phyloP scores from a whole-genome alignment of 1,139 yeast species.

The Pichia sp. region DNA sequence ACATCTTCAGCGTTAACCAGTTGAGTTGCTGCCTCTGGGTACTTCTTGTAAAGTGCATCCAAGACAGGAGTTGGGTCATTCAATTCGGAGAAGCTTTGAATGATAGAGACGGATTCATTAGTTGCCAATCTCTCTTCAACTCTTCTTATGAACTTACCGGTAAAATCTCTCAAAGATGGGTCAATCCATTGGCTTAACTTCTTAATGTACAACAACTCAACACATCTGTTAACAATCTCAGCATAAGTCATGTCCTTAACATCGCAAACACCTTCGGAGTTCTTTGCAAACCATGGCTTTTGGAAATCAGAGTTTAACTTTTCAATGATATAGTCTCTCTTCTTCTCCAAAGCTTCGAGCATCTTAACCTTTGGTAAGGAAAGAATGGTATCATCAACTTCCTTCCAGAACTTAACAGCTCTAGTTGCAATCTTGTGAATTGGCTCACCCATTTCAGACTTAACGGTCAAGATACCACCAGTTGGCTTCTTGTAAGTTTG shows the following conservation, averaged over 20 bases:
- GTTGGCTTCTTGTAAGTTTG: constrained; percentile 89
- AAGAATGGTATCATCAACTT: constrained; percentile 90
- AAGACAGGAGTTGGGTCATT: constrained; percentile 58
- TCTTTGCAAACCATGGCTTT: constrained; percentile 93
- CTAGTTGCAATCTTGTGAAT: constrained; percentile 98
- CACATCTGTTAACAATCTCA: constrained; percentile 81
- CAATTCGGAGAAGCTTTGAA: constrained; percentile 68
- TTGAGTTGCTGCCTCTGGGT: constrained; percentile 71
- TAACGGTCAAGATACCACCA: constrained; percentile 94
- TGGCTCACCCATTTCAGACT: constrained; percentile 99
- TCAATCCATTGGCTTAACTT: constrained; percentile 88
- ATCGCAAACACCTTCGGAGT: constrained; percentile 77
- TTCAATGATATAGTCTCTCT: constrained; percentile 79
- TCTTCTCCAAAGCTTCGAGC: constrained; percentile 69
- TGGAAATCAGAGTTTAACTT: constrained; percentile 91
- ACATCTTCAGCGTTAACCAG: constrained; percentile 92
- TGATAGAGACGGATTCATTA: constrained; percentile 48
- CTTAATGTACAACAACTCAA: constrained; percentile 82
- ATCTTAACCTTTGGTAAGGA: constrained; percentile 85
- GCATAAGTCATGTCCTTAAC: constrained; percentile 93
- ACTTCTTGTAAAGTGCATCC: constrained; percentile 54
- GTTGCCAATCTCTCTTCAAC: constrained; percentile 92
- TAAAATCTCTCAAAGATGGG: constrained; percentile 72
- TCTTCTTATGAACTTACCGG: constrained; percentile 84
- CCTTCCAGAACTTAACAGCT: constrained; percentile 96